phyloP scores from a whole-genome alignment of 2,329 filamentous ascomycete species.

The Fusarium solani-melongenae region DNA sequence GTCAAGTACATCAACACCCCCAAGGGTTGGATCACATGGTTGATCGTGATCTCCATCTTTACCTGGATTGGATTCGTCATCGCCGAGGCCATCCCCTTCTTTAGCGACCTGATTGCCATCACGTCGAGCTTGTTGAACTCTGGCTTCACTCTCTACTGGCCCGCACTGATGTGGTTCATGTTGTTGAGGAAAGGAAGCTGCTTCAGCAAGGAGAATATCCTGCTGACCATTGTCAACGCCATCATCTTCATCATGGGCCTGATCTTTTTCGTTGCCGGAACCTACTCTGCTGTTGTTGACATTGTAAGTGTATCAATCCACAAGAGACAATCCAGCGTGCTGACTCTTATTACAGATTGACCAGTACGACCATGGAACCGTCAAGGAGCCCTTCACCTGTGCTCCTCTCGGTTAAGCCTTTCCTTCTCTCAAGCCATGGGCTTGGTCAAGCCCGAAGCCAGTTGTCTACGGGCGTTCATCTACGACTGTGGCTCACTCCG shows the following conservation, averaged over 20 bases:
- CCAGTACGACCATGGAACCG: conserved; percentile 28
- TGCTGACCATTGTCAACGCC: conserved; percentile 20
- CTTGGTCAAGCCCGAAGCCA: neutral
- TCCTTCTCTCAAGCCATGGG: neutral
- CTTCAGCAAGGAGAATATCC: conserved; percentile 28
- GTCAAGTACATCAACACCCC: conserved; percentile 39
- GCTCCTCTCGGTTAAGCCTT: conserved; percentile 18
- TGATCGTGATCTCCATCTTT: conserved; percentile 63
- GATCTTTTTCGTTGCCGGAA: conserved; percentile 30
- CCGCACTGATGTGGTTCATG: conserved; percentile 55
- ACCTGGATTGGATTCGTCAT: conserved; percentile 60
- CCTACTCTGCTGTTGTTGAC: conserved; percentile 25
- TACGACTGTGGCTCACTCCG: neutral
- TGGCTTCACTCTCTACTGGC: conserved; percentile 51
- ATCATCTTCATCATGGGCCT: conserved; percentile 33
- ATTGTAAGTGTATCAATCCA: conserved; percentile 4
- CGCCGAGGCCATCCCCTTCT: conserved; percentile 77
- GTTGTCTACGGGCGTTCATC: neutral
- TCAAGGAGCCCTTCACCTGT: conserved; percentile 26
- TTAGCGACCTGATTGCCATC: conserved; percentile 70
- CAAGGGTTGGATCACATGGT: conserved; percentile 61
- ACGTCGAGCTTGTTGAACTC: conserved; percentile 60
- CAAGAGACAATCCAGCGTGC: neutral
- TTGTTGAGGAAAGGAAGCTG: conserved; percentile 43
- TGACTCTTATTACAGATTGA: conserved; percentile 18